Percentiles rank a stretch among this genome's conserved stretches.
Conservation (phyloP, 306 rosid species). For the apple (Malus domestica) region DNA sequence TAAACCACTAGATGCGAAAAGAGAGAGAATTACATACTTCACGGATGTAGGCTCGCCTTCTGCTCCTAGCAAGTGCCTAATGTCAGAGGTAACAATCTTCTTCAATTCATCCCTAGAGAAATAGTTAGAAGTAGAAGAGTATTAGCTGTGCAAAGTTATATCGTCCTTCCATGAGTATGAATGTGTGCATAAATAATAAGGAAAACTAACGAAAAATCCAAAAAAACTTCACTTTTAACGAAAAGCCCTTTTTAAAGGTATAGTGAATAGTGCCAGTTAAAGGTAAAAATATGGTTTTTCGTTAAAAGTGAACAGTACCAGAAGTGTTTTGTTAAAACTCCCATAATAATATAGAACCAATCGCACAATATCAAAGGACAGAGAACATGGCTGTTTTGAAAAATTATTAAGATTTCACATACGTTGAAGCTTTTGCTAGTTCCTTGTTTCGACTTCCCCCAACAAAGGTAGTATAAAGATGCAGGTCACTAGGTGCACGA, state of each 20-base stretch:
- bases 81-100: conserved; percentile 70
- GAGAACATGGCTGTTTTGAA: background rate
- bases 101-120: conserved; percentile 62
- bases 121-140: conserved; percentile 7
- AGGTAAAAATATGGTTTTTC: too few species aligned
- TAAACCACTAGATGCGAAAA: conserved; percentile 5
- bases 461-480: conserved; percentile 82
- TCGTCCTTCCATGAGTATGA: background rate
- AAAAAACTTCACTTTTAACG: too few species aligned
- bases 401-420: conserved; percentile 15
- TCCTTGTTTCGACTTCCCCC: conserved; percentile 80
- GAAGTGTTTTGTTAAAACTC: too few species aligned
- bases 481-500: conserved; percentile 67
- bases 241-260: too few species aligned
- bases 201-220: too few species aligned
- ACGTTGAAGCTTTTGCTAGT: conserved; percentile 76
- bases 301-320: too few species aligned
- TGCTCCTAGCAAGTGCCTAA: conserved; percentile 77
- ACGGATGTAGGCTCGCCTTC: conserved; percentile 81
- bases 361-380: background rate
- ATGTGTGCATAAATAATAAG: background rate
- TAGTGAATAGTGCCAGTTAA: too few species aligned
- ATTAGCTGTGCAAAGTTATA: conserved; percentile 10
- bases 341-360: background rate
- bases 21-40: conserved; percentile 42